Evolutionary conservation across 768 basidiomycete genomes (phyloP), one percentile per base, ranked within the genome.

Genomic region (Podaxis sp.): DNA sequence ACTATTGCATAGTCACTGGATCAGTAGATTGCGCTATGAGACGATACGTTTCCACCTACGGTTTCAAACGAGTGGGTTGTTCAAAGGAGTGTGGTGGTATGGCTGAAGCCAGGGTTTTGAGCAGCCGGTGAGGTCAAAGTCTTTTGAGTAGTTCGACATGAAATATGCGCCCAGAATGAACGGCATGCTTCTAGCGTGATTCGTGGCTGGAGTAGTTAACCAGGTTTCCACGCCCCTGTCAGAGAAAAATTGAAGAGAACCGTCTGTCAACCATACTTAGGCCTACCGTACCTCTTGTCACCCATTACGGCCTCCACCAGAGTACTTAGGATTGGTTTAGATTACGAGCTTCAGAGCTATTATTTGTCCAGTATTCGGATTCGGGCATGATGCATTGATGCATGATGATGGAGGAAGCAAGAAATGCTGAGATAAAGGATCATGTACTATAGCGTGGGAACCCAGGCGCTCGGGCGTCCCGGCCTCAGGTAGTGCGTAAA

Each of bases 41-140:
- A 50, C 19, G 25, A 12, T 9, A 0, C 22, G 4, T 13, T 27
- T 50, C n/a, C 19, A 15, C 22, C 12, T 6, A 55, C 33, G 11
- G 53, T 3, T 55, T 19, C 22, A 19, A 55, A 55, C 2, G 53
- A 55, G 53, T n/a, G 53, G 29, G 12, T 22, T 55, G 36, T 55
- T 55, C n/a, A 40, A 55, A 41, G 36, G 54, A 55, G 54, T n/a
- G 54, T 55, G 54, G 43, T 11, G 54, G 36, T 55, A 38, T 49
- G 19, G 17, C 22, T 24, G n/a, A 38, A 55, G 53, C n/a, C n/a
- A 9, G 51, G n/a, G 33, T 33, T 53, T 52, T 7, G 51, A 53
- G 51, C 24, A 36, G 8, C 9, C 5, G 29, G 27, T 17, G 51
- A 52, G 29, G 17, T 53, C 17, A 29, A 53, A 53, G 51, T 33